Evolutionary conservation across 768 basidiomycete genomes (phyloP).

Genomic region (Megacollybia marginata): DNA sequence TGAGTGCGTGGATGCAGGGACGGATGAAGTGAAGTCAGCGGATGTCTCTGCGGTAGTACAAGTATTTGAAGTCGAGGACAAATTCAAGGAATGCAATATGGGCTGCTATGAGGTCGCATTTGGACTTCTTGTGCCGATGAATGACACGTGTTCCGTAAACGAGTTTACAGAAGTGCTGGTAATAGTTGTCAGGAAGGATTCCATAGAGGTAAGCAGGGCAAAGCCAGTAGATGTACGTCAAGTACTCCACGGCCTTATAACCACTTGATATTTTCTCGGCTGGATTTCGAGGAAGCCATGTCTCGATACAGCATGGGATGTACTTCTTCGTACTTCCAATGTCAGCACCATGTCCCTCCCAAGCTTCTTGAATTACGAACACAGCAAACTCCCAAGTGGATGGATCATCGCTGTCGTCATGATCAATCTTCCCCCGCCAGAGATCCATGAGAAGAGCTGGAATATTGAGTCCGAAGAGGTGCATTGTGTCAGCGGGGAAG

Average conservation of each 20-base stretch:
- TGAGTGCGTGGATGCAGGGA: no score
- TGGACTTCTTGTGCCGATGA: constrained; percentile 9
- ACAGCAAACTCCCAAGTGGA: constrained; percentile 24
- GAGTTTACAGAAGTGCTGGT: constrained; percentile 23
- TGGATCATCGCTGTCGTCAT: not conserved
- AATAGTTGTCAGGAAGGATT: constrained; percentile 7
- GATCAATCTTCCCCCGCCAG: constrained; percentile 9
- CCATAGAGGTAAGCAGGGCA: constrained; percentile 6
- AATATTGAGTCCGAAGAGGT: constrained; percentile 4
- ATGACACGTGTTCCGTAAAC: constrained; percentile 19
- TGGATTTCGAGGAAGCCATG: constrained; percentile 16
- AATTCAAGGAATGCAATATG: constrained; percentile 3
- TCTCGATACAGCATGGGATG: constrained; percentile 16
- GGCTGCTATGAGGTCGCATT: not conserved
- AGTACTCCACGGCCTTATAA: constrained; percentile 10
- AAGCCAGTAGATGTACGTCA: constrained; percentile 7
- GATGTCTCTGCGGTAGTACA: no score
- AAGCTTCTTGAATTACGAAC: not conserved
- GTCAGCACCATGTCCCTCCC: constrained; percentile 10
- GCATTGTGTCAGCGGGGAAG: constrained; percentile 7
- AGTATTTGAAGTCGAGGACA: constrained; percentile 8
- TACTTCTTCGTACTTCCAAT: constrained; percentile 2
- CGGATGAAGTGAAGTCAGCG: no score
- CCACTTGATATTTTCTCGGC: constrained; percentile 22
- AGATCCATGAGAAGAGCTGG: constrained; percentile 6